Evolutionary conservation across 108 stramenopile genomes (phyloP), one percentile per base, ranked within the genome.

Genomic region (Heterococcus sp.): DNA sequence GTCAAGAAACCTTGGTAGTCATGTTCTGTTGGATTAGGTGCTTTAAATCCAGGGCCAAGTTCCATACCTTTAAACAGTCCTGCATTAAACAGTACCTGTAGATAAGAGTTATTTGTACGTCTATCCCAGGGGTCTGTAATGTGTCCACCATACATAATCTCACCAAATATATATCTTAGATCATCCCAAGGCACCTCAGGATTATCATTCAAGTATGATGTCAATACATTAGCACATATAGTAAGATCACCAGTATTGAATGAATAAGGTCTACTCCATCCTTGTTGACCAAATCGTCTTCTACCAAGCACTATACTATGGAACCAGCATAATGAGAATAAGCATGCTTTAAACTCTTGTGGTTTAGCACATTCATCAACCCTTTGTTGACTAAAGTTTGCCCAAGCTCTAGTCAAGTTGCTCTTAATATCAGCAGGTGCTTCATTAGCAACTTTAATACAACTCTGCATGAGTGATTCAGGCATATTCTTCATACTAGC

Each of bases 71-170:
- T 67, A 64, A 87, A 86, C 8, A 87, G 81, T 2, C 81, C 74
- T n/a, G 63, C 69, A 2, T 74, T 76, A 72, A 89, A 75, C 68
- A 87, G 65, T 28, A 81, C 90, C 78, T 89, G 37, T 14, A 93
- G 75, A 66, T 93, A 92, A 5, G 91, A 86, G 71, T 90, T 91
- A 76, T 84, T 83, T n/a, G 90, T 90, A 29, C 92, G 84, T 2
- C 92, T 90, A 79, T 93, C 93, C 92, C 93, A 92, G 1, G 91
- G 76, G 80, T 93, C 92, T 5, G 92, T 92, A 69, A 93, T 92
- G 81, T 91, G 92, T 14, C 92, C 92, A 8, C 93, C 93, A 78
- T 93, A 93, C 92, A 93, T 92, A 71, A 93, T 91, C 86, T 93
- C 92, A 11, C 92, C 93, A 77, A 93, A 91, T 65, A 92, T 92